These are phyloP conservation scores for Solanum hybrid DNA, from an alignment of 305 asterid genomes.

Conservation along the genomic window DNA sequence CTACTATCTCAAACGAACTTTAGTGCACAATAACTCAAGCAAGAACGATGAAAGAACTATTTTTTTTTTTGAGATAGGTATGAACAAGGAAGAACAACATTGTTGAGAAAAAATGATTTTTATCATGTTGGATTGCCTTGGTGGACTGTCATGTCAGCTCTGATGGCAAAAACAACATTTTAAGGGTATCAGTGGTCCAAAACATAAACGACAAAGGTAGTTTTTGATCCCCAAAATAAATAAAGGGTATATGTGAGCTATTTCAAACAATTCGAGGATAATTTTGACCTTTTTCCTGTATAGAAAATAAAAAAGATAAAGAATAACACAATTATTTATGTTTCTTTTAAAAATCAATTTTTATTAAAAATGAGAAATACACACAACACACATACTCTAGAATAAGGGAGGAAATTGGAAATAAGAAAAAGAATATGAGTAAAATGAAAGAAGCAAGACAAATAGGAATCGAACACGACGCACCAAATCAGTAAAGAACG, in stretches of 20 bases:
- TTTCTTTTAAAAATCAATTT: background rate
- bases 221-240: background rate
- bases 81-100: background rate
- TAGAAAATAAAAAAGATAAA: too few species aligned
- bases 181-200: background rate
- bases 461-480: background rate
- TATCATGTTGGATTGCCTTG: too few species aligned
- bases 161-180: too few species aligned
- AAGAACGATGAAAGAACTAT: background rate
- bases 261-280: too few species aligned
- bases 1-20: background rate
- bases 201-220: background rate
- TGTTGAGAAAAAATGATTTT: too few species aligned
- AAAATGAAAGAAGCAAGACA: background rate
- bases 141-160: too few species aligned
- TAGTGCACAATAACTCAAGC: background rate
- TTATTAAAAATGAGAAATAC: background rate
- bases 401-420: background rate
- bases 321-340: background rate
- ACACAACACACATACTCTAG: background rate
- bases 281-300: background rate
- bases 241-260: background rate
- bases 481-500: background rate
- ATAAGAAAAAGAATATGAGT: background rate
- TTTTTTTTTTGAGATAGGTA: too few species aligned